Evolutionary conservation across 2,329 filamentous ascomycete genomes (phyloP).

Genomic region (Calonectria henricotiae): DNA sequence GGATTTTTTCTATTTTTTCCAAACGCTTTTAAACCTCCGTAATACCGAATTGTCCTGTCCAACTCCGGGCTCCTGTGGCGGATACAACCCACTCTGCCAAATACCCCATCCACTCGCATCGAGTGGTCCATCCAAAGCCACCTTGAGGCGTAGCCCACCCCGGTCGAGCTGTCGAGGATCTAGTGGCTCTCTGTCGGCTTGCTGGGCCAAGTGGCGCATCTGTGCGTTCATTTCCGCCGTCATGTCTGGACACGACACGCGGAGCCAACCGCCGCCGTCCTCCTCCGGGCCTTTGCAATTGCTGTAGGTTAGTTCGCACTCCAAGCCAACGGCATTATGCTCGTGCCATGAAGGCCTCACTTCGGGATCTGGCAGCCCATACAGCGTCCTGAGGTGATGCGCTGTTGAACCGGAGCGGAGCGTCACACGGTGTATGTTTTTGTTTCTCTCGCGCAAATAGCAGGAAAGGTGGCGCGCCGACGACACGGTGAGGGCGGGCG

Average conservation of each 20-base stretch:
- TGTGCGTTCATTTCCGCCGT: constrained; percentile 20
- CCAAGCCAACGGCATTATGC: constrained; percentile 23
- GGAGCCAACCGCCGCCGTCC: neutral
- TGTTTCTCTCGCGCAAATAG: constrained; percentile 32
- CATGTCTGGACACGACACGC: constrained; percentile 20
- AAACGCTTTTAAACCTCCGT: neutral
- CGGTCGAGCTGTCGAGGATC: neutral
- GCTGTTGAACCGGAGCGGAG: constrained; percentile 25
- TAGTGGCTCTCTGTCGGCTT: neutral
- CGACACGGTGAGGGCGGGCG: constrained; percentile 21
- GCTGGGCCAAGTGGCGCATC: constrained; percentile 14
- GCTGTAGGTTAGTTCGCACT: constrained; percentile 22
- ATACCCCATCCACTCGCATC: constrained; percentile 8
- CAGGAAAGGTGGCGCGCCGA: constrained; percentile 26
- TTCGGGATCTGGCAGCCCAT: neutral
- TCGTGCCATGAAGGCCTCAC: constrained; percentile 21
- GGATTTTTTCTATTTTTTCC: neutral
- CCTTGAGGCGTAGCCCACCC: constrained; percentile 16
- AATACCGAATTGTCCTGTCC: neutral
- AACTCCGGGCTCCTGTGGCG: neutral
- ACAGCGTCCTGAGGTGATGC: neutral
- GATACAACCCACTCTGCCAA: neutral
- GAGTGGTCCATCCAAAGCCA: constrained; percentile 30
- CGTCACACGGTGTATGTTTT: constrained; percentile 25
- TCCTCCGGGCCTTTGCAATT: neutral